Evolutionary conservation across 768 basidiomycete species (phyloP), one percentile per base, ranked within the genome.

Genomic region (Sarcodon sp.): DNA sequence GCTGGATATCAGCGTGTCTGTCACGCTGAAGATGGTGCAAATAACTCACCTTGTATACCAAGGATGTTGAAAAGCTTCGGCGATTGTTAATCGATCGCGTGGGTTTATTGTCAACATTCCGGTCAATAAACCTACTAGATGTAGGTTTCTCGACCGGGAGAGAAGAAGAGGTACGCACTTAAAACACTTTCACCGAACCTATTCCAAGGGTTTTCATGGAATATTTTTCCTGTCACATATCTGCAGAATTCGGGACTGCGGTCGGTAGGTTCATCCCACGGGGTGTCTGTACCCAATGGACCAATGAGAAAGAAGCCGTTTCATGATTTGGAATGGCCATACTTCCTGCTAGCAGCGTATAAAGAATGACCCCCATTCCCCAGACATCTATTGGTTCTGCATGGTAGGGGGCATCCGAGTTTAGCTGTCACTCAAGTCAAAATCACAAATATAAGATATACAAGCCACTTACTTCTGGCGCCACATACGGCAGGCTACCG

Each of bases 311-410:
- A 21, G 27, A 41, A 41, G 45, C 27, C 18, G 10, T 39, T 7
- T 12, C 10, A 53, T 34, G 16, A 33, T 34, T 35, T 46, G 21
- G 33, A 34, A 11, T 0, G 39, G 51, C 71, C 83, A 34, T 60
- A 94, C 94, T 98, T 43, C 96, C 96, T 7, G 75, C 82, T 0
- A 98, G 69, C 43, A 99, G 68, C 0, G 94, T 87, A 60, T 87
- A 98, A 0, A 99, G 68, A 43, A 99, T 94, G 27, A 98, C 87
- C 0, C 96, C 96, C 37, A 88, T 77, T 0, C 91, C 91, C 96
- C 96, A 99, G 7, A 89, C 80, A 60, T 99, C 96, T 18, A 98
- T 77, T 0, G 96, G 92, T 50, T 96, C 90, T 1, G 92, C 96
- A 11, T 79, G 63, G 64, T 98, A 99, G 0, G 87, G 75, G 8